phyloP scores from a whole-genome alignment of 495 filamentous ascomycete genomes.

The Chaetomium tenue region DNA sequence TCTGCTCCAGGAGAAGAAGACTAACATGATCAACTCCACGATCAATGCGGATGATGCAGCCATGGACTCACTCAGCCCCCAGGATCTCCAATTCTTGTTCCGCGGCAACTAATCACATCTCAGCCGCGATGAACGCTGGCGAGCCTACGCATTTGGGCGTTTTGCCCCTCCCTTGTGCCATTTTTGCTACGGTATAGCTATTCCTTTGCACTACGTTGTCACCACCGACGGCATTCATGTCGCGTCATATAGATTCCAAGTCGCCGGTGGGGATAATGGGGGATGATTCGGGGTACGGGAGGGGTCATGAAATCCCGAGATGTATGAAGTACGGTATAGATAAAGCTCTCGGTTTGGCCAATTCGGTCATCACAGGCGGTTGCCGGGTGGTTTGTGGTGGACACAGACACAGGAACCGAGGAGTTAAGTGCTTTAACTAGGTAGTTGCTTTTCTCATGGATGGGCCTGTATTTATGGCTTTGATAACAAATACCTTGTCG shows the following conservation, averaged over 20 bases:
- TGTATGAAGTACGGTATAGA: slow-evolving; percentile 8
- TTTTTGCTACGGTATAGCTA: background rate
- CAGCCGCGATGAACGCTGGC: background rate
- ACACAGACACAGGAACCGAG: background rate
- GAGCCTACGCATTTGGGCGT: background rate
- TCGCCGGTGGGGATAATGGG: background rate
- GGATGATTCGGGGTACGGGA: background rate
- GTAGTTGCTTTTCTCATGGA: background rate
- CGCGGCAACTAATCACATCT: slow-evolving; percentile 48
- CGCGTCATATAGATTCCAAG: background rate
- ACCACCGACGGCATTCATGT: background rate
- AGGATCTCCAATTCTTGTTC: slow-evolving; percentile 95
- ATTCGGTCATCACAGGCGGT: background rate
- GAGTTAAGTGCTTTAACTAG: background rate
- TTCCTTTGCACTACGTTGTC: background rate
- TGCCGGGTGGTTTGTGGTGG: background rate
- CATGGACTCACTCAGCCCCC: slow-evolving; percentile 82
- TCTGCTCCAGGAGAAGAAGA: slow-evolving; percentile 94
- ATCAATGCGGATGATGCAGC: slow-evolving; percentile 87
- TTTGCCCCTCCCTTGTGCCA: background rate
- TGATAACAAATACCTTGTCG: background rate
- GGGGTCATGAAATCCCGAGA: background rate
- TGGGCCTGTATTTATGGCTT: background rate
- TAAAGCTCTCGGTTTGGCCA: background rate
- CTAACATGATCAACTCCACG: slow-evolving; percentile 90